These are phyloP conservation scores for Cornus florida DNA, from an alignment of 148 eudicot genomes.

Conservation along the genomic window DNA sequence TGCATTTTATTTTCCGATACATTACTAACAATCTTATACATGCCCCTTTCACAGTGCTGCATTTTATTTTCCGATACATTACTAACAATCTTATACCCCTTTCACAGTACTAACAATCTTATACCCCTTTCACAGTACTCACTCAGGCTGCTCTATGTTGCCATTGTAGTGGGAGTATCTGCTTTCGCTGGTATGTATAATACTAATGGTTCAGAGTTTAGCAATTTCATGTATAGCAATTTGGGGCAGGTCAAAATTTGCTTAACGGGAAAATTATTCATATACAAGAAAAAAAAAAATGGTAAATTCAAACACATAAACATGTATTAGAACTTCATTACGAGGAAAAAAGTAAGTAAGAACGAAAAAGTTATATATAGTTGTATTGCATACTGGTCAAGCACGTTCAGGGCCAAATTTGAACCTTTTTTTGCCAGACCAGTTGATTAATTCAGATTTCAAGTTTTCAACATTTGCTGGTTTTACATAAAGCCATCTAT, in stretches of 20 bases:
- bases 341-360: too few species aligned
- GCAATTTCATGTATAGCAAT: background rate
- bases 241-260: too few species aligned
- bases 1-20: background rate
- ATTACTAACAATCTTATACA: background rate
- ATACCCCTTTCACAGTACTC: slow-evolving; percentile 25
- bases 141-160: slow-evolving; percentile 36
- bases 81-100: background rate
- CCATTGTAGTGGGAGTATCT: slow-evolving; percentile 31
- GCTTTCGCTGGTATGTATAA: slow-evolving; percentile 38
- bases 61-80: background rate
- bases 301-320: too few species aligned
- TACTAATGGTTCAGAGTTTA: background rate
- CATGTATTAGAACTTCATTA: background rate
- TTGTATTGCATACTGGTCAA: background rate
- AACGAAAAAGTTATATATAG: too few species aligned
- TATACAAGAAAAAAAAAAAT: too few species aligned
- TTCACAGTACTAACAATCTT: too few species aligned
- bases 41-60: slow-evolving; percentile 21
- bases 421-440: background rate
- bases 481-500: background rate
- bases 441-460: too few species aligned
- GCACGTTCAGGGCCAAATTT: background rate
- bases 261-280: too few species aligned
- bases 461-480: too few species aligned